These are phyloP conservation scores for Glaciozyma martinii DNA, from an alignment of 768 basidiomycete genomes.

Conservation along the genomic window DNA sequence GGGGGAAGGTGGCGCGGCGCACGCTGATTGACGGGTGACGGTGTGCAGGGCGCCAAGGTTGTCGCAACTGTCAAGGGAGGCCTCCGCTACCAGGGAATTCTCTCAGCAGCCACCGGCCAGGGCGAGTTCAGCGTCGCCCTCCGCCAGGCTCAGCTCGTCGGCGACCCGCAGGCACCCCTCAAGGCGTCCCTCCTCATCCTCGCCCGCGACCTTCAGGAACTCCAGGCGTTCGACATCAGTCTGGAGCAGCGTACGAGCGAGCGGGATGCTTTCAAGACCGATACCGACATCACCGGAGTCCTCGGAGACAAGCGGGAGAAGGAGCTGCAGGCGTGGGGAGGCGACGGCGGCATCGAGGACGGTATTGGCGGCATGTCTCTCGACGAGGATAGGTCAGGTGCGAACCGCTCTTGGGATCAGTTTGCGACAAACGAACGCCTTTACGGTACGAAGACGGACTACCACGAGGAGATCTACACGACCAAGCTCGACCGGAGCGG, in stretches of 20 bases:
- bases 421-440: slow-evolving; percentile 85
- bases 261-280: slow-evolving; percentile 36
- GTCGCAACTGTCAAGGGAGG: slow-evolving; percentile 24
- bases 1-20: background rate
- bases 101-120: slow-evolving; percentile 24
- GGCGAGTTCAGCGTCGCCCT: slow-evolving; percentile 32
- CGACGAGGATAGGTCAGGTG: slow-evolving; percentile 10
- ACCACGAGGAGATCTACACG: slow-evolving; percentile 89
- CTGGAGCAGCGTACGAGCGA: slow-evolving; percentile 12
- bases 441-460: slow-evolving; percentile 83
- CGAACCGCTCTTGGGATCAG: slow-evolving; percentile 64
- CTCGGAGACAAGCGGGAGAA: slow-evolving; percentile 19
- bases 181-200: slow-evolving; percentile 30
- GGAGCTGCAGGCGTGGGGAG: slow-evolving; percentile 25
- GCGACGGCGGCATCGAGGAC: background rate
- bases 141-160: slow-evolving; percentile 26
- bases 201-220: slow-evolving; percentile 27
- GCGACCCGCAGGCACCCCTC: slow-evolving; percentile 1
- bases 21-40: background rate
- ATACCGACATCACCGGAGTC: slow-evolving; percentile 36
- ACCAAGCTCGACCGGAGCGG: slow-evolving; percentile 79
- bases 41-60: slow-evolving; percentile 30
- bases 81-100: slow-evolving; percentile 27
- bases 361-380: slow-evolving; percentile 3
- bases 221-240: slow-evolving; percentile 24